Percentiles rank a stretch among this genome's conserved stretches.
These are phyloP conservation scores for Claviceps lovelessii DNA, from an alignment of 2,329 filamentous ascomycete species.

Conservation along the genomic window DNA sequence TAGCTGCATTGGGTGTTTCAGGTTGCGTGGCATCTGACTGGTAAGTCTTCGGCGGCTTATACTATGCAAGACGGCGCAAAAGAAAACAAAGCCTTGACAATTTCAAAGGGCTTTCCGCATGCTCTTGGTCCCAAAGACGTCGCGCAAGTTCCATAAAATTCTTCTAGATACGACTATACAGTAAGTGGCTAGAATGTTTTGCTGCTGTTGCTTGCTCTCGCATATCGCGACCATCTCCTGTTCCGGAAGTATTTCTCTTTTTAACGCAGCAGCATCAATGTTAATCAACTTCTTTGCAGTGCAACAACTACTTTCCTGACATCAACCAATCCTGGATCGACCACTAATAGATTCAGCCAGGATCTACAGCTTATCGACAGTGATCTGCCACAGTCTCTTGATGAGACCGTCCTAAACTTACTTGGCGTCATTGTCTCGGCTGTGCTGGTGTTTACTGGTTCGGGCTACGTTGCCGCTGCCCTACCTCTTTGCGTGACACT, in stretches of 20 bases:
- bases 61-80: background rate
- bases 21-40: constrained; percentile 7
- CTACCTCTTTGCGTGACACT: too few species aligned
- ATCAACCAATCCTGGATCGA: too few species aligned
- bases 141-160: constrained; percentile 10
- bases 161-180: constrained; percentile 18
- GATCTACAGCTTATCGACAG: too few species aligned
- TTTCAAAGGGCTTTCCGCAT: constrained; percentile 9
- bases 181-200: constrained; percentile 3
- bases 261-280: background rate
- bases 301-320: too few species aligned
- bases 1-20: constrained; percentile 7
- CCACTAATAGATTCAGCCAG: constrained; percentile 25
- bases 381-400: constrained; percentile 16
- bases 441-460: too few species aligned
- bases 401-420: too few species aligned
- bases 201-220: background rate
- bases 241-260: too few species aligned
- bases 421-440: too few species aligned
- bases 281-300: background rate
- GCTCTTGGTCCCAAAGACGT: constrained; percentile 15
- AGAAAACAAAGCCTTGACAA: background rate
- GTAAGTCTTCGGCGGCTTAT: constrained; percentile 1
- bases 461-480: too few species aligned
- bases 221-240: too few species aligned